phyloP scores from a whole-genome alignment of 805 yeast species.

The Pachysolen tannophilus region DNA sequence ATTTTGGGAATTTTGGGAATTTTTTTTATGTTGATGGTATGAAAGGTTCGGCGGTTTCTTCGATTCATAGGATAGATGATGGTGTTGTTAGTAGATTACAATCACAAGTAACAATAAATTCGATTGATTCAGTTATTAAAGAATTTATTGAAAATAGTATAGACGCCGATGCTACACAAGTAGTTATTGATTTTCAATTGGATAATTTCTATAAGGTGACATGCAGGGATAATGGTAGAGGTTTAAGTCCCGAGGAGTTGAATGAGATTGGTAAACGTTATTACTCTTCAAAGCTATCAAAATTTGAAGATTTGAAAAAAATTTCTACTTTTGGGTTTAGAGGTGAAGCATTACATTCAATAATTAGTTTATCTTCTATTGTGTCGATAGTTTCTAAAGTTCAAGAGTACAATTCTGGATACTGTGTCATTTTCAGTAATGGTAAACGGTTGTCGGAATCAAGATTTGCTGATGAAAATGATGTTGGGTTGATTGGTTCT shows the following conservation, averaged over 20 bases:
- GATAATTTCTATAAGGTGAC: constrained; percentile 24
- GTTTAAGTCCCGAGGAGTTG: constrained; percentile 46
- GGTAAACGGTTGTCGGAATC: constrained; percentile 11
- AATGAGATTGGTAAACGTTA: constrained; percentile 35
- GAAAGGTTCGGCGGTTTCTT: too few relatives aligned
- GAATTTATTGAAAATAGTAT: constrained; percentile 49
- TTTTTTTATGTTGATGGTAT: too few relatives aligned
- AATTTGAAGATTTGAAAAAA: constrained; percentile 21
- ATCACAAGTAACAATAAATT: constrained; percentile 24
- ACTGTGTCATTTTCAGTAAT: constrained; percentile 14
- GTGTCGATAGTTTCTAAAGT: constrained; percentile 41
- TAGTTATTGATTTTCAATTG: constrained; percentile 19
- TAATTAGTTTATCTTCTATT: constrained; percentile 37
- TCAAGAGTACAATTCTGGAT: constrained; percentile 19
- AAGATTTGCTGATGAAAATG: constrained; percentile 1
- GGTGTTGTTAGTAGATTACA: constrained; percentile 1
- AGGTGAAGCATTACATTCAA: constrained; percentile 60
- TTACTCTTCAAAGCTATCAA: constrained; percentile 10
- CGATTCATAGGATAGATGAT: constrained; percentile 1
- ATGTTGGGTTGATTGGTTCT: background rate
- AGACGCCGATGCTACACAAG: constrained; percentile 40
- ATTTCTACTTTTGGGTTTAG: constrained; percentile 54
- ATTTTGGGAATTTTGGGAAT: too few relatives aligned
- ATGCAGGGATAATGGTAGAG: constrained; percentile 67
- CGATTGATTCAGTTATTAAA: constrained; percentile 32